Base-by-base conservation (phyloP, 2,329 filamentous ascomycete species). In the Ilyonectria robusta region DNA sequence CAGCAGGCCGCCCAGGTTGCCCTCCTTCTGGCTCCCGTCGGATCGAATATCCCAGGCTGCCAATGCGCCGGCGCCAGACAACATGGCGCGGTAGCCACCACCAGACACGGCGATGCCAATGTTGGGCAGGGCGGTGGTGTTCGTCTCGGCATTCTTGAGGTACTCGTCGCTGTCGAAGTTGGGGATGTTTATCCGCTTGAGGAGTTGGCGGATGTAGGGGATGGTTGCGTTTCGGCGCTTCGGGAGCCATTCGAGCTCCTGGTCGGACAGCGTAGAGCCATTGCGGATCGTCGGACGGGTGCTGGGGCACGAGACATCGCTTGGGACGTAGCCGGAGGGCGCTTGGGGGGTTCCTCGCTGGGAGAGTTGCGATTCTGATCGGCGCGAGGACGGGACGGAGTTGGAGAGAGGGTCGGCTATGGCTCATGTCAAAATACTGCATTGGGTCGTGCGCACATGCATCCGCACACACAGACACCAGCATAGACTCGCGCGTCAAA, bases 81-180 rank as follows among this genome's bases (percentile, higher is more conserved):
- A 84, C 83, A 97, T 85, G n/a, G 94, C 94, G 63, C 94, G 87
- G 78, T 96, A 97, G 40, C 94, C 94, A 77, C 94, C 94, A 13
- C 94, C 94, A 0, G 93, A 96, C 50, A 93, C 84, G 11, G 94
- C 93, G 69, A 97, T 88, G 17, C 86, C 94, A 68, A 97, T 90
- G 72, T 85, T 86, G 59, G 86, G 86, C 67, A 86, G 79, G 29
- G 82, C 80, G 0, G 73, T 77, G 7, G 72, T 57, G 53, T 80
- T 64, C 8, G 35, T 75, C 59, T 79, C 75, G 29, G 70, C 80
- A 65, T 79, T 66, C 21, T 71, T 59, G 73, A 98, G 89, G 78
- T 96, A 98, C 2, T 82, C 78, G 1, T 84, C 84, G n/a, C 90
- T 91, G 80, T 97, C 91, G 68, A 98, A 95, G 66, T 87, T 89